Evolutionary conservation across 2,329 filamentous ascomycete species (phyloP).

Genomic region (Hysterium pulicare): DNA sequence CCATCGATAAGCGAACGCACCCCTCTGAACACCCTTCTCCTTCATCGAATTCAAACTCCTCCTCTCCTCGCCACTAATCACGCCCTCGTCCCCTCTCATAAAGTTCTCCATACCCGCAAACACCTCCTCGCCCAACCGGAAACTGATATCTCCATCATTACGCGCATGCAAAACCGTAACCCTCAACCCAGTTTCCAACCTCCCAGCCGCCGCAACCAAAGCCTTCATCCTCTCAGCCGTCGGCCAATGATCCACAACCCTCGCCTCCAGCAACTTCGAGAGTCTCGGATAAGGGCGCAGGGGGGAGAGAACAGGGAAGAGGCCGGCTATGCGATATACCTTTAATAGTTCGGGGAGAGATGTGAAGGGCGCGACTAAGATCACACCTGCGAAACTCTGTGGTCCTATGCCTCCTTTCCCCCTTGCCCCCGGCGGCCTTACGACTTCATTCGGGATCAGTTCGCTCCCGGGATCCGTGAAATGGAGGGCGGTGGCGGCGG

Average conservation of each 20-base stretch:
- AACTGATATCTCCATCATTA: slow-evolving; percentile 81
- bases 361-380: slow-evolving; percentile 78
- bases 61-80: slow-evolving; percentile 21
- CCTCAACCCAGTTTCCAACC: slow-evolving; percentile 42
- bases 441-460: slow-evolving; percentile 16
- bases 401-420: slow-evolving; percentile 3
- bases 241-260: slow-evolving; percentile 78
- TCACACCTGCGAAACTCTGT: slow-evolving; percentile 70
- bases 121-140: slow-evolving; percentile 54
- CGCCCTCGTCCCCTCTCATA: slow-evolving; percentile 29
- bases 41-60: slow-evolving; percentile 28
- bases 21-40: slow-evolving; percentile 28
- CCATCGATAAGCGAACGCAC: slow-evolving; percentile 34
- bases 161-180: slow-evolving; percentile 75
- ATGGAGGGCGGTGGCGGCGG: slow-evolving; percentile 68
- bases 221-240: slow-evolving; percentile 64
- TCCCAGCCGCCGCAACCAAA: slow-evolving; percentile 46
- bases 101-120: slow-evolving; percentile 22
- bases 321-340: slow-evolving; percentile 74
- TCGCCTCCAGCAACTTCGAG: slow-evolving; percentile 57
- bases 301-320: slow-evolving; percentile 75
- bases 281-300: slow-evolving; percentile 65
- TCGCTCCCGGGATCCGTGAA: slow-evolving; percentile 49
- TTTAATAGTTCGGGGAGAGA: slow-evolving; percentile 69
- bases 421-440: slow-evolving; percentile 1